Base-by-base conservation (phyloP, 2,329 filamentous ascomycete genomes). In the Monilinia polystroma region DNA sequence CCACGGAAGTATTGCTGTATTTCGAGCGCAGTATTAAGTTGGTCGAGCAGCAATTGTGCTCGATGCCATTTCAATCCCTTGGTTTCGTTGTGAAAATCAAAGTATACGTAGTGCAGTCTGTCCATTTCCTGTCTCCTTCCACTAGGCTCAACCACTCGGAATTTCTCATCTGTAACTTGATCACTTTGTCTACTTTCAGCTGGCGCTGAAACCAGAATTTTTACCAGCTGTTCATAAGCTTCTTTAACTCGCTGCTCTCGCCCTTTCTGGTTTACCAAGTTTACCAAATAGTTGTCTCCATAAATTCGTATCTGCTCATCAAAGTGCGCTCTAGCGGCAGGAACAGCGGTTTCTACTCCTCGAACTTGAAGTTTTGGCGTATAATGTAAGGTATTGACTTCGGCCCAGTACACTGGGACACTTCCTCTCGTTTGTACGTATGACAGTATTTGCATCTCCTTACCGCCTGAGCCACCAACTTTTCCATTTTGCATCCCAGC, bases 1-100 rank as follows among this genome's bases (percentile, higher is more conserved):
- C 92, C 94, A 69, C 93, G 90, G 84, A 98, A 99, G 80, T 99
- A 99, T 72, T 90, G 88, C 73, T 96, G 93, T 52, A 87, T 85
- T 23, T 88, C 81, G 8, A 99, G 82, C 12, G 90, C 90, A 55
- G 91, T 87, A 63, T 87, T 86, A 64, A 99, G 83, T 75, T 90
- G 89, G 72, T 97, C 91, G 68, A 99, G 83, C 29, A 99, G 84
- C 53, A 96, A 83, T 78, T 94, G 89, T 0, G 94, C 93, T 59
- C 93, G 91, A 77, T 99, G 90, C 91, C 95, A 97, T 75, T 91
- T 88, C 74, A 97, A 84, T 49, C 94, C 94, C 80, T 97, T 97
- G 60, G 96, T 99, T 80, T 99, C 95, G 75, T 90, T 93, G 81
- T 99, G 96, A 78, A 96, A 99, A 80, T 99, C 95, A 76, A 99